Conservation (phyloP, 495 filamentous ascomycete genomes). For the Tetracladium setigerum region DNA sequence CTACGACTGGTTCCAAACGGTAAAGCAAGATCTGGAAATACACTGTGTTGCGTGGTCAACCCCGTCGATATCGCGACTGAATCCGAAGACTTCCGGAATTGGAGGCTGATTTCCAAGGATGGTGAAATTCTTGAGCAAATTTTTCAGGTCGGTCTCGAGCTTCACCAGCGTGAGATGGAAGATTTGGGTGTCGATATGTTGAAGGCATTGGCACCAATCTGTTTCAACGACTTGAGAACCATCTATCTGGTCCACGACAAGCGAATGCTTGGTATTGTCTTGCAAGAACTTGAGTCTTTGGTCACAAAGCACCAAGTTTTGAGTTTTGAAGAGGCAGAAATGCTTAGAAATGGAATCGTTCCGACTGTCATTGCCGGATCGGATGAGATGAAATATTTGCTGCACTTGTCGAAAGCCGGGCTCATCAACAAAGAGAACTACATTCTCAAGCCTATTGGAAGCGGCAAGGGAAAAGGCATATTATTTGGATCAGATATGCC, state of each 20-base stretch:
- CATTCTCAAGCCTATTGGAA: conserved; percentile 31
- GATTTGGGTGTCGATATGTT: conserved; percentile 24
- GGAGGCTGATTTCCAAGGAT: conserved; percentile 10
- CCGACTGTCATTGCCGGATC: conserved; percentile 22
- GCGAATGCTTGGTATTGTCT: conserved; percentile 35
- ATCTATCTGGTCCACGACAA: conserved; percentile 39
- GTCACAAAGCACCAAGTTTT: conserved; percentile 11
- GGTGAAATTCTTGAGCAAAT: conserved; percentile 29
- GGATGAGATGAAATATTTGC: not conserved
- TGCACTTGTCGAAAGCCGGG: not conserved
- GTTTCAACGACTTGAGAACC: conserved; percentile 37
- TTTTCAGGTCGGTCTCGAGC: conserved; percentile 33
- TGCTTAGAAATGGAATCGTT: conserved; percentile 21
- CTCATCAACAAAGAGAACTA: conserved; percentile 22
- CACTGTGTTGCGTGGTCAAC: not conserved
- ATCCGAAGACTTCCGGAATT: not conserved
- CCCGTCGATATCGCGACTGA: conserved; percentile 5
- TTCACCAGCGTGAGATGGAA: conserved; percentile 34
- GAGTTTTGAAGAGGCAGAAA: conserved; percentile 20
- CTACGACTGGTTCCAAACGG: too few relatives aligned
- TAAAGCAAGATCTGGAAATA: too few relatives aligned
- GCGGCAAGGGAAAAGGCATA: conserved; percentile 35
- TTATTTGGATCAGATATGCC: conserved; percentile 31
- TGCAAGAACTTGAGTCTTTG: conserved; percentile 25
- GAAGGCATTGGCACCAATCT: conserved; percentile 24